Conservation (phyloP, 2,329 filamentous ascomycete species). For the Ophiocordyceps camponoti-rufipedis region DNA sequence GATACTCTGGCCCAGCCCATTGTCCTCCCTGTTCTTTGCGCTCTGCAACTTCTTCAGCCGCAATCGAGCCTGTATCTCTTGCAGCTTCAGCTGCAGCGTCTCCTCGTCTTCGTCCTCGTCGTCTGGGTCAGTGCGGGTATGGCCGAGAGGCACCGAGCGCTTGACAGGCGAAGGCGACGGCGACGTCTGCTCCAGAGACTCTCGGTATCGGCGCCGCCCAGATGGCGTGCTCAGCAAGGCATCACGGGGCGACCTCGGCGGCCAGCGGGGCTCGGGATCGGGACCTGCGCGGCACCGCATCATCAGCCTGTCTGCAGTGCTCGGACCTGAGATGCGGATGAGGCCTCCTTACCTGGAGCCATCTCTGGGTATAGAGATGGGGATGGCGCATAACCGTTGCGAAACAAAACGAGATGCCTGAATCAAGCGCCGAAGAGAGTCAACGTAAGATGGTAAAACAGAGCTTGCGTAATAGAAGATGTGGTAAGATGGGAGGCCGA, state of each 20-base stretch:
- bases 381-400: slow-evolving; percentile 4
- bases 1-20: slow-evolving; percentile 5
- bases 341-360: slow-evolving; percentile 3
- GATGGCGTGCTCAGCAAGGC: slow-evolving; percentile 51
- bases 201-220: slow-evolving; percentile 58
- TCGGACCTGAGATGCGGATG: neutral
- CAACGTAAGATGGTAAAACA: no score
- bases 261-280: slow-evolving; percentile 39
- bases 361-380: slow-evolving; percentile 1
- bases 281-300: slow-evolving; percentile 2
- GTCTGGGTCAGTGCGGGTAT: slow-evolving; percentile 14
- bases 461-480: neutral
- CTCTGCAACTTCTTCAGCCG: slow-evolving; percentile 76
- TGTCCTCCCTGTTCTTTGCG: slow-evolving; percentile 11
- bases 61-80: slow-evolving; percentile 74
- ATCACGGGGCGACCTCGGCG: slow-evolving; percentile 47
- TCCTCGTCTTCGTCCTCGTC: slow-evolving; percentile 71
- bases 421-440: no score
- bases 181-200: slow-evolving; percentile 46
- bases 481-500: neutral
- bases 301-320: neutral
- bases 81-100: slow-evolving; percentile 66
- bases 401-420: no score
- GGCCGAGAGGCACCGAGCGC: slow-evolving; percentile 1
- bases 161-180: slow-evolving; percentile 46